Conservation (phyloP, 306 rosid species). For the Canavalia gladiata region DNA sequence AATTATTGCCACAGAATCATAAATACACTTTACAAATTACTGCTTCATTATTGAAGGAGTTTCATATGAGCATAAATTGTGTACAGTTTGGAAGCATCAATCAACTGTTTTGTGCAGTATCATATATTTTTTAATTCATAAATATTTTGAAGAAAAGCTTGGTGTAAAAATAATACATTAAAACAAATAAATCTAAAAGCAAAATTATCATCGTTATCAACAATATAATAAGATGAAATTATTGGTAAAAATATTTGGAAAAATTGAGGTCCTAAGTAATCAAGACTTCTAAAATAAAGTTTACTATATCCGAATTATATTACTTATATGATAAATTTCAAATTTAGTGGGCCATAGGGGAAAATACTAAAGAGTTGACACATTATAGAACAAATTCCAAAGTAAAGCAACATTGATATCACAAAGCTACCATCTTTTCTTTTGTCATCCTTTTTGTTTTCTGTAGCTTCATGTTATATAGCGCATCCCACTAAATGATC, state of each 20-base stretch:
- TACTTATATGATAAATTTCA: background rate
- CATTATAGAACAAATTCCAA: slow-evolving; percentile 6
- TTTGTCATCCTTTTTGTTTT: too few species aligned
- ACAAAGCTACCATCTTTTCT: background rate
- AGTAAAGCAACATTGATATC: background rate
- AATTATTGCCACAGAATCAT: slow-evolving; percentile 54
- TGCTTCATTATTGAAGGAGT: slow-evolving; percentile 1
- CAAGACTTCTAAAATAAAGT: background rate
- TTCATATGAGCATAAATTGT: background rate
- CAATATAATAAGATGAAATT: background rate
- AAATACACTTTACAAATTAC: slow-evolving; percentile 48
- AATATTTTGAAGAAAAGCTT: background rate
- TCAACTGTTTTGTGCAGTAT: background rate
- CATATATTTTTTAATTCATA: background rate
- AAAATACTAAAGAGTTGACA: background rate
- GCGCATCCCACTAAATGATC: background rate
- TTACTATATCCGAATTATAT: background rate
- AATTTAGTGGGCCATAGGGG: background rate
- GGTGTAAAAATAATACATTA: slow-evolving; percentile 13
- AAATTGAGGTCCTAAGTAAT: background rate
- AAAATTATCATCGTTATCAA: background rate
- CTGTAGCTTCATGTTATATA: background rate
- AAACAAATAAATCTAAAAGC: background rate
- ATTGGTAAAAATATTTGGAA: background rate
- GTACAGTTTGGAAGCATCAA: background rate